phyloP scores from a whole-genome alignment of 139 green algal genomes.

The Spirogloea muscicola region DNA sequence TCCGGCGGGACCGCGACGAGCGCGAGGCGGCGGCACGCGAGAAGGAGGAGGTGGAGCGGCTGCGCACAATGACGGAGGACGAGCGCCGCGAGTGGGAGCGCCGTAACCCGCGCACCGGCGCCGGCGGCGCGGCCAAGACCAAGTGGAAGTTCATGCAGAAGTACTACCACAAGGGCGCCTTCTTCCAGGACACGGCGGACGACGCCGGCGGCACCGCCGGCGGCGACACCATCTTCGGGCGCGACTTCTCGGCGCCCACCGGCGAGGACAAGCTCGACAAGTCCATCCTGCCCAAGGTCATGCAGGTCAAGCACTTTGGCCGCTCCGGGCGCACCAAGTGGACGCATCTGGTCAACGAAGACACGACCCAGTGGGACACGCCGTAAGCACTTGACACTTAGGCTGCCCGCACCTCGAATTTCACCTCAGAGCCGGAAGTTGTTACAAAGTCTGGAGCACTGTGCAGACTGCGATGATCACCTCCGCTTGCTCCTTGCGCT shows the following conservation, averaged over 20 bases:
- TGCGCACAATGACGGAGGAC: slow-evolving; percentile 82
- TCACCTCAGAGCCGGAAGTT: no score
- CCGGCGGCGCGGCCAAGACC: slow-evolving; percentile 55
- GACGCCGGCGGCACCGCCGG: slow-evolving; percentile 58
- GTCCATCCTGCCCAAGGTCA: slow-evolving; percentile 68
- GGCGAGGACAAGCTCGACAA: slow-evolving; percentile 90
- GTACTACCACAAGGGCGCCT: slow-evolving; percentile 98
- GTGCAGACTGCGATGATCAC: no score
- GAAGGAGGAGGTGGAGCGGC: slow-evolving; percentile 63
- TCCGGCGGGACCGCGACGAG: slow-evolving; percentile 62
- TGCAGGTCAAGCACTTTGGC: slow-evolving; percentile 87
- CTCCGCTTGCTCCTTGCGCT: no score
- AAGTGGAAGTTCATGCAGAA: slow-evolving; percentile 90
- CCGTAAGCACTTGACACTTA: no score
- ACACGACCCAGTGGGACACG: slow-evolving; percentile 48
- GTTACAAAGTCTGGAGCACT: no score
- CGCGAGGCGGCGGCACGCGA: slow-evolving; percentile 50
- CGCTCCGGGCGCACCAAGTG: slow-evolving; percentile 85
- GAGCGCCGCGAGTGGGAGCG: slow-evolving; percentile 67
- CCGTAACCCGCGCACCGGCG: slow-evolving; percentile 68
- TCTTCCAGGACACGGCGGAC: slow-evolving; percentile 69
- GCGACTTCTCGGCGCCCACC: slow-evolving; percentile 83
- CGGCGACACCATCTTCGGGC: slow-evolving; percentile 50
- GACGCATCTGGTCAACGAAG: slow-evolving; percentile 56
- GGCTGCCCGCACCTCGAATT: not conserved